phyloP scores from a whole-genome alignment of 352 stramenopile genomes.

The Pythium periplocum region DNA sequence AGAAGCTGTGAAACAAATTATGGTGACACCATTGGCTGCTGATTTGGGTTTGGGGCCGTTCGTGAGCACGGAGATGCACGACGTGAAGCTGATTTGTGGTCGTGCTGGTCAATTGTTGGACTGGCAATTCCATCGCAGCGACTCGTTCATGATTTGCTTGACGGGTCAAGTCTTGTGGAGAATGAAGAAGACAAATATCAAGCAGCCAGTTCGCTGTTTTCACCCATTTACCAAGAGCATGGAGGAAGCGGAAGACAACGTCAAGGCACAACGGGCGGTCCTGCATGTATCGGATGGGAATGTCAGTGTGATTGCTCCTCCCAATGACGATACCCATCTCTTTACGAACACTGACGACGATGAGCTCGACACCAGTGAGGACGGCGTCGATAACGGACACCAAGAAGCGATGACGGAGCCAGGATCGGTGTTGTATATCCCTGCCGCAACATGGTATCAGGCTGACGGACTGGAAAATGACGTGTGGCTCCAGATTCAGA shows the following conservation, averaged over 20 bases:
- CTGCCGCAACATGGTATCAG: slow-evolving; percentile 43
- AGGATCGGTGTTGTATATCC: slow-evolving; percentile 48
- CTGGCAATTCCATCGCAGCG: slow-evolving; percentile 36
- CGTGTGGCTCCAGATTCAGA: slow-evolving; percentile 41
- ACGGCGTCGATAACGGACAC: no score
- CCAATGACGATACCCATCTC: slow-evolving; percentile 7
- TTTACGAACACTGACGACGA: slow-evolving; percentile 8
- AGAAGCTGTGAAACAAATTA: slow-evolving; percentile 1
- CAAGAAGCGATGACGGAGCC: slow-evolving; percentile 19
- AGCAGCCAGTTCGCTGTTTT: slow-evolving; percentile 22
- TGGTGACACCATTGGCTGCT: slow-evolving; percentile 7
- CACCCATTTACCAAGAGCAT: slow-evolving; percentile 16
- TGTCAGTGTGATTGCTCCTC: not conserved
- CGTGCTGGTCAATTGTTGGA: slow-evolving; percentile 9
- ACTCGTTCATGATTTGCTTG: slow-evolving; percentile 40
- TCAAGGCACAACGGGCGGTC: slow-evolving; percentile 11
- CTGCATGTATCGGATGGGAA: not conserved
- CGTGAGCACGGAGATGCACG: slow-evolving; percentile 10
- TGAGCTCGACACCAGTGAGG: not conserved
- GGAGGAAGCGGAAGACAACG: slow-evolving; percentile 7
- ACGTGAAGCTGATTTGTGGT: slow-evolving; percentile 8
- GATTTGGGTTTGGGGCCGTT: slow-evolving; percentile 6
- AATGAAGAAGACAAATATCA: slow-evolving; percentile 13
- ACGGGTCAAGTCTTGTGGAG: slow-evolving; percentile 27
- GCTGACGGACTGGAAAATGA: slow-evolving; percentile 14